These are phyloP conservation scores for sunflower (Helianthus annuus) DNA, from an alignment of 129 eudicot species.

Conservation along the genomic window HanXRQr2.0-SUNRISE NC_035446.2:53392227-53392726, in stretches of 20 bases:
- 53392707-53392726: too few species aligned
- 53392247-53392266: slow-evolving; percentile 39
- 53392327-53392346: slow-evolving; percentile 40
- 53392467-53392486: slow-evolving; percentile 49
- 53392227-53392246: slow-evolving; percentile 46
- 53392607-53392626: slow-evolving; percentile 45
- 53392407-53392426: slow-evolving; percentile 44
- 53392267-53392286: slow-evolving; percentile 33
- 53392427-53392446: slow-evolving; percentile 52
- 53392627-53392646: slow-evolving; percentile 48
- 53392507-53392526: slow-evolving; percentile 40
- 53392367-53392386: too few species aligned
- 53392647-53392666: slow-evolving; percentile 31
- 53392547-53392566: slow-evolving; percentile 55
- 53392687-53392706: too few species aligned
- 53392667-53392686: too few species aligned
- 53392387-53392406: neutral
- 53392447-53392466: slow-evolving; percentile 46
- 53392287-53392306: slow-evolving; percentile 32
- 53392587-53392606: slow-evolving; percentile 34
- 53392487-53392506: slow-evolving; percentile 50
- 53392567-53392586: slow-evolving; percentile 46
- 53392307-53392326: slow-evolving; percentile 38
- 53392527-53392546: slow-evolving; percentile 21
- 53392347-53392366: too few species aligned